Evolutionary conservation across 139 green algal species (phyloP).

Genomic region (Trebouxia sp.): DNA sequence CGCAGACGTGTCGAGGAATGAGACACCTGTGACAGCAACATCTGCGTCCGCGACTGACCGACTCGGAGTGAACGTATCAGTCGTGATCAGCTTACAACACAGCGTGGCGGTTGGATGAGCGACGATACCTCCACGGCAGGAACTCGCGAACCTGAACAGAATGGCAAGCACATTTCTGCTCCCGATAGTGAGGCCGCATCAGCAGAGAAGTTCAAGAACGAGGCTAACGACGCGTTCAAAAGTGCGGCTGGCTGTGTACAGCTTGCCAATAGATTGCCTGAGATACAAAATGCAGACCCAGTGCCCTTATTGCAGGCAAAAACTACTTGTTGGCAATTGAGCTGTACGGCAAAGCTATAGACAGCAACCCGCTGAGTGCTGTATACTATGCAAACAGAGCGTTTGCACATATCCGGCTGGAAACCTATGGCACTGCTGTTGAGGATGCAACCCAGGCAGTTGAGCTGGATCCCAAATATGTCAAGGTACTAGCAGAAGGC

Average conservation of each 20-base stretch:
- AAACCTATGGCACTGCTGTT: constrained; percentile 91
- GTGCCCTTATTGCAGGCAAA: constrained; percentile 62
- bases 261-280: background rate
- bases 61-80: too few species aligned
- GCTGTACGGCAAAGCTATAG: constrained; percentile 84
- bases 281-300: background rate
- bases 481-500: constrained; percentile 69
- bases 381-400: constrained; percentile 89
- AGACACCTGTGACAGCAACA: too few species aligned
- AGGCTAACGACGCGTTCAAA: constrained; percentile 60
- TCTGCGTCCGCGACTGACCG: too few species aligned
- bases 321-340: constrained; percentile 82
- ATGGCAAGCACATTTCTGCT: background rate
- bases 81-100: too few species aligned
- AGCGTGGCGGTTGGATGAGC: background rate
- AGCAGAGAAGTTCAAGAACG: constrained; percentile 42
- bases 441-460: constrained; percentile 87
- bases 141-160: background rate
- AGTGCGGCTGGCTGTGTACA: constrained; percentile 30
- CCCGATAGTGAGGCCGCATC: background rate
- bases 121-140: background rate
- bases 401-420: constrained; percentile 85
- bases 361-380: constrained; percentile 69
- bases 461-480: constrained; percentile 81
- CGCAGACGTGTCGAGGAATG: too few species aligned